Evolutionary conservation across 805 yeast genomes (phyloP).

Genomic region (Kurtzmaniella cleridarum): DNA sequence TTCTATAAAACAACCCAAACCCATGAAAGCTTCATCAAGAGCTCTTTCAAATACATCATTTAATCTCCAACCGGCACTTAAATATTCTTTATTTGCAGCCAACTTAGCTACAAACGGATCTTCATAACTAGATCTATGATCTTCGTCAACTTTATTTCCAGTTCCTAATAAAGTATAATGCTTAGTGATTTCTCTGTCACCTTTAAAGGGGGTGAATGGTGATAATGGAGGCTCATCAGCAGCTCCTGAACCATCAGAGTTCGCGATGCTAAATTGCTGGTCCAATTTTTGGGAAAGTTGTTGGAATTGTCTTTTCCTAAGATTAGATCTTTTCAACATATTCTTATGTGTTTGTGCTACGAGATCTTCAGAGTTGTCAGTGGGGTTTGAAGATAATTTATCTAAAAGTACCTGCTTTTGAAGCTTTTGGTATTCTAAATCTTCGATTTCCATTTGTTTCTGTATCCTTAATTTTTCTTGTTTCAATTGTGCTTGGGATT

Average conservation of each 20-base stretch:
- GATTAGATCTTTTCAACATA: slow-evolving; percentile 56
- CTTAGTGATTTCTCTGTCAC: slow-evolving; percentile 63
- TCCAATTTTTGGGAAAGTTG: slow-evolving; percentile 55
- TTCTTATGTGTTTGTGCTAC: slow-evolving; percentile 31
- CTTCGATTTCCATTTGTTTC: slow-evolving; percentile 48
- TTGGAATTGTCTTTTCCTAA: slow-evolving; percentile 55
- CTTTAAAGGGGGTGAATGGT: slow-evolving; percentile 94
- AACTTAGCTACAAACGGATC: slow-evolving; percentile 45
- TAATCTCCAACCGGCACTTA: slow-evolving; percentile 82
- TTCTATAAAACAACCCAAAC: slow-evolving; percentile 76
- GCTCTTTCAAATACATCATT: slow-evolving; percentile 68
- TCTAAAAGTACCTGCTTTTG: slow-evolving; percentile 39
- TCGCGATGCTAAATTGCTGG: slow-evolving; percentile 27
- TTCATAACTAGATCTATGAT: slow-evolving; percentile 40
- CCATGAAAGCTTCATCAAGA: slow-evolving; percentile 83
- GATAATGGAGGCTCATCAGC: slow-evolving; percentile 4
- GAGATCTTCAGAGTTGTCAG: slow-evolving; percentile 33
- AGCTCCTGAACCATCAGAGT: slow-evolving; percentile 12
- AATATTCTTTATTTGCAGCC: slow-evolving; percentile 57
- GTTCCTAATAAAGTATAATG: slow-evolving; percentile 43
- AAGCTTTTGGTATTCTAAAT: slow-evolving; percentile 32
- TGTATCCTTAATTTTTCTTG: slow-evolving; percentile 70
- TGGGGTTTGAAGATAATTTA: slow-evolving; percentile 26
- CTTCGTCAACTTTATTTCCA: slow-evolving; percentile 7
- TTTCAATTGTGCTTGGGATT: slow-evolving; percentile 40